Evolutionary conservation across 345 rosid genomes (phyloP), one percentile per base, ranked within the genome.

Genomic region (Brassica juncea): DNA sequence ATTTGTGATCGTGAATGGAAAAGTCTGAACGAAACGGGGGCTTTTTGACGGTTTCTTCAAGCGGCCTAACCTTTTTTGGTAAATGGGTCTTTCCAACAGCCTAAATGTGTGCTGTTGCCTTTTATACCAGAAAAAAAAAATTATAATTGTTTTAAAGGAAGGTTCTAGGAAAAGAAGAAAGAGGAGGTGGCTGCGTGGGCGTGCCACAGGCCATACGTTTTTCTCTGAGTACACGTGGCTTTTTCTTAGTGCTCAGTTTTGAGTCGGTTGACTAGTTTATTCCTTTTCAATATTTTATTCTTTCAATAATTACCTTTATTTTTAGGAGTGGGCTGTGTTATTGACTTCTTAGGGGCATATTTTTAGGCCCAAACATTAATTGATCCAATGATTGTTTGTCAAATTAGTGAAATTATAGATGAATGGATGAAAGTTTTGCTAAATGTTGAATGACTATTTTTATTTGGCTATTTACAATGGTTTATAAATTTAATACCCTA

Each of bases 1-100:
- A 94, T 93, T 68, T 31, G 5, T 31, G 12, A 69, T n/a, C 25
- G 71, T 59, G 4, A 69, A 32, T 0, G 2, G 32, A 58, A 16
- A 16, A 12, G 3, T 68, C 5, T 27, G 37, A 25, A 12, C 3
- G 27, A 23, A 23, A 60, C 74, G 74, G 65, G 66, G 47, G 30
- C 15, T 49, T 34, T 67, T 73, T 66, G 66, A 62, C 8, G 21
- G 21, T 52, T 52, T 52, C 57, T 52, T 52, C 19, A n/a, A n/a
- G 57, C 25, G 25, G 25, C 19, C 21, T 52, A 19, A 5, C 57
- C 21, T 49, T 4, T n/a, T 52, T 47, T 47, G 0, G 55, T 47
- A 3, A 3, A 42, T 42, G 49, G 49, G 14, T 42, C 49, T 42
- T 42, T 11, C 25, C 25, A 23, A 23, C 25, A 23, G 25, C 25